Percentiles rank a stretch among this genome's conserved stretches.
Conservation (phyloP, 805 yeast species). For the Teunomyces panamensis region DNA sequence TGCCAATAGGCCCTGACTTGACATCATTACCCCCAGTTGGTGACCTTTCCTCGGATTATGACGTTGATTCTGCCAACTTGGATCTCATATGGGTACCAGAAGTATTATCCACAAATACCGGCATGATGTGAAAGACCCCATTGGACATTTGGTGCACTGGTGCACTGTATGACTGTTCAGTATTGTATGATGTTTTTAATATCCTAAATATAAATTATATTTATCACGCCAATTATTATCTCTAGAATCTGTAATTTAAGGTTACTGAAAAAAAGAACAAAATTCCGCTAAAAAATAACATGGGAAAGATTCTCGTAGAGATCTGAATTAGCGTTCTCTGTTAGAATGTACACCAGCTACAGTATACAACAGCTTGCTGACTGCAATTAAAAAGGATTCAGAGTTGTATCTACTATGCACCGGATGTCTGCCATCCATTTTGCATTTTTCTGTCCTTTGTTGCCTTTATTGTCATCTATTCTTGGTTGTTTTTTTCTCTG, state of each 20-base stretch:
- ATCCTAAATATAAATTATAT: neutral
- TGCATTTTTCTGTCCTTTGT: neutral
- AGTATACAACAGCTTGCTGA: no score
- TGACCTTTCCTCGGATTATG: neutral
- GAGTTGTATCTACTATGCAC: no score
- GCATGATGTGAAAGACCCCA: neutral
- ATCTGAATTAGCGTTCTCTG: neutral
- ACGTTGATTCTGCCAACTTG: neutral
- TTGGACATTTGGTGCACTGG: conserved; percentile 1
- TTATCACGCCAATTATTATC: neutral
- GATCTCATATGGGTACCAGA: conserved; percentile 1
- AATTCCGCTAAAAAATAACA: neutral
- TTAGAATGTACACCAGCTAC: no score
- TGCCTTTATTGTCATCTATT: neutral
- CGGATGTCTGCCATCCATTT: no score
- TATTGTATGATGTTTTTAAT: neutral
- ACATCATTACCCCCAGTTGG: neutral
- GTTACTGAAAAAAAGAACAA: neutral
- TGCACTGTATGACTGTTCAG: neutral
- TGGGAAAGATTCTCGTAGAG: neutral
- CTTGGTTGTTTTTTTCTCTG: neutral
- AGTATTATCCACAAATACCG: neutral
- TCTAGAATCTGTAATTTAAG: neutral
- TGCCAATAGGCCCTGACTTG: neutral
- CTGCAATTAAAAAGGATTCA: no score